Evolutionary conservation across 2,329 filamentous ascomycete genomes (phyloP).

Genomic region (Alternaria postmessia): DNA sequence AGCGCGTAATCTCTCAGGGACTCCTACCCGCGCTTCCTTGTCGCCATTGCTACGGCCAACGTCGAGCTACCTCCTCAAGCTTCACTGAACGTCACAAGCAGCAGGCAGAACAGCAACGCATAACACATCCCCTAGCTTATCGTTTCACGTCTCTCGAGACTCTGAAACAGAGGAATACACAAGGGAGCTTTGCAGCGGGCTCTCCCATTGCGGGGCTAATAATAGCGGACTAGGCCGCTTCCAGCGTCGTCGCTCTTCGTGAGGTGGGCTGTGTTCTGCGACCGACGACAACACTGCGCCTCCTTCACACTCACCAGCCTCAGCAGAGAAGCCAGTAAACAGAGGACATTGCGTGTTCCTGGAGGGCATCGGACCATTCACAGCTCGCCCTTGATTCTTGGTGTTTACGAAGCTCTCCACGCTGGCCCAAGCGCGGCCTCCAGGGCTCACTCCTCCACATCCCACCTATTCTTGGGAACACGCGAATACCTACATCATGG

Average conservation of each 20-base stretch:
- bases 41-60: slow-evolving; percentile 4
- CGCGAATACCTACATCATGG: slow-evolving; percentile 58
- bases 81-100: slow-evolving; percentile 5
- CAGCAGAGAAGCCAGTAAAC: slow-evolving; percentile 29
- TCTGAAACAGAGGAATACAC: slow-evolving; percentile 35
- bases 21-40: slow-evolving; percentile 4
- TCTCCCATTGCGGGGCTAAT: slow-evolving; percentile 18
- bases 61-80: not conserved
- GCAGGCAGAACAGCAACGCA: slow-evolving; percentile 21
- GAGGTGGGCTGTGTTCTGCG: slow-evolving; percentile 20
- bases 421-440: slow-evolving; percentile 32
- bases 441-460: slow-evolving; percentile 23
- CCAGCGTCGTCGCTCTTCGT: slow-evolving; percentile 21
- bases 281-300: slow-evolving; percentile 34
- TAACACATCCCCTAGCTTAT: slow-evolving; percentile 18
- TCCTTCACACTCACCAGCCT: slow-evolving; percentile 40
- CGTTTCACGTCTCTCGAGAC: slow-evolving; percentile 27
- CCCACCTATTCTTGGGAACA: slow-evolving; percentile 43
- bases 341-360: slow-evolving; percentile 28
- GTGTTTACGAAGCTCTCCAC: slow-evolving; percentile 14
- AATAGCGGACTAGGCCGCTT: slow-evolving; percentile 20
- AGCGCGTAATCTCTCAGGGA: not conserved
- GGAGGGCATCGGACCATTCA: slow-evolving; percentile 34
- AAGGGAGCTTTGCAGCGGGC: slow-evolving; percentile 17
- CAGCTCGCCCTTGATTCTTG: slow-evolving; percentile 19